These are phyloP conservation scores for Entophlyctis luteolus DNA, from an alignment of 192 early-diverging fungal genomes.

Conservation along the genomic window DNA sequence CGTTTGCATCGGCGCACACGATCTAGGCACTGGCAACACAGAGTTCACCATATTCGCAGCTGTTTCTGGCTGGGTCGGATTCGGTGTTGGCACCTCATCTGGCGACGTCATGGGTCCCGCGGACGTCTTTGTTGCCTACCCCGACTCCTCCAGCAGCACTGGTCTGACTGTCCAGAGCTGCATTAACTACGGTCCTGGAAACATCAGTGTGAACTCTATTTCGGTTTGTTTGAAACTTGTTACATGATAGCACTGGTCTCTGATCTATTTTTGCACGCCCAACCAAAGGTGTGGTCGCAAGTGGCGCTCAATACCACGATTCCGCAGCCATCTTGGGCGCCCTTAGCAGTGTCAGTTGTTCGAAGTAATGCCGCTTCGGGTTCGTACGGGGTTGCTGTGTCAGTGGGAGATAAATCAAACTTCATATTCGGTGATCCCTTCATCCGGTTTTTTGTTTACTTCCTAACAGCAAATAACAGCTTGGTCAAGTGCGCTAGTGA, in stretches of 20 bases:
- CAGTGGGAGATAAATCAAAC: not conserved
- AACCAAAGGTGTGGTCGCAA: not conserved
- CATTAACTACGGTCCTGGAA: too few species aligned
- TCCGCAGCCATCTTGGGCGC: not conserved
- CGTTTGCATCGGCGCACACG: slow-evolving; percentile 1
- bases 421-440: slow-evolving; percentile 2
- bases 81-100: not conserved
- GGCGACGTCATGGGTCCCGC: slow-evolving; percentile 14
- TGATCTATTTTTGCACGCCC: not conserved
- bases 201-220: too few species aligned
- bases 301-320: not conserved
- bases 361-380: not conserved
- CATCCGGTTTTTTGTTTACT: not conserved
- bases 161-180: too few species aligned
- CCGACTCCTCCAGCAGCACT: not conserved
- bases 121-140: slow-evolving; percentile 5
- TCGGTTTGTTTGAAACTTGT: too few species aligned
- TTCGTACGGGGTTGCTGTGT: not conserved
- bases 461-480: not conserved
- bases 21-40: slow-evolving; percentile 1
- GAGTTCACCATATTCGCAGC: slow-evolving; percentile 7
- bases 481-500: not conserved
- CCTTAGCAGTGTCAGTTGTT: slow-evolving; percentile 1
- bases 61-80: slow-evolving; percentile 9
- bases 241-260: not conserved